A percentile compares a stretch with the other conserved stretches of the same genome.
Conservation (phyloP, 2,329 filamentous ascomycete species). For the Colletotrichum destructivum region DNA sequence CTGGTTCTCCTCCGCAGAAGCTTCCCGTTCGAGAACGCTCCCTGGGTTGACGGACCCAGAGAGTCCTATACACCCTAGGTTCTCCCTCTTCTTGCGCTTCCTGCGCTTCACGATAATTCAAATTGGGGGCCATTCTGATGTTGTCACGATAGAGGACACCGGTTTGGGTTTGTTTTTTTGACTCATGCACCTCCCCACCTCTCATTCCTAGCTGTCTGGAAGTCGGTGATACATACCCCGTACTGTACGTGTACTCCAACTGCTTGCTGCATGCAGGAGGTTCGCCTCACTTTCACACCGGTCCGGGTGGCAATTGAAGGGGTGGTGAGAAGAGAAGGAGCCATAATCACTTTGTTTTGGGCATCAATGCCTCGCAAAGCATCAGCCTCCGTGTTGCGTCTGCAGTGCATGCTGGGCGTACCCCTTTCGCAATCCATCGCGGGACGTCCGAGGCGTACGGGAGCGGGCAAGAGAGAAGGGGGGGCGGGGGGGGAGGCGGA, state of each 20-base stretch:
- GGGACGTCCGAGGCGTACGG: conserved; percentile 4
- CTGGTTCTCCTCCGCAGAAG: too few relatives aligned
- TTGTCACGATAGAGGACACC: too few relatives aligned
- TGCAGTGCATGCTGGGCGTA: neutral
- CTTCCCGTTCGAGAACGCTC: neutral
- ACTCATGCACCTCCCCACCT: conserved; percentile 13
- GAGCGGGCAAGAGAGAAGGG: neutral
- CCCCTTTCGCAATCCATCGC: conserved; percentile 1
- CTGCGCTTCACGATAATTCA: conserved; percentile 30
- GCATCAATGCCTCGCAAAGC: conserved; percentile 37
- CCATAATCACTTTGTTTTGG: conserved; percentile 18
- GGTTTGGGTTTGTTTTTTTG: neutral
- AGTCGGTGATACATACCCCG: conserved; percentile 20
- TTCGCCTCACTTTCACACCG: conserved; percentile 36
- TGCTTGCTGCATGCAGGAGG: conserved; percentile 27
- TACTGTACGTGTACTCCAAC: conserved; percentile 3
- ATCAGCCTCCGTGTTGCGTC: conserved; percentile 7
- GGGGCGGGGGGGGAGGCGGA: conserved; percentile 14
- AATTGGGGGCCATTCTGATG: neutral
- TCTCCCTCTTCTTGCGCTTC: conserved; percentile 18
- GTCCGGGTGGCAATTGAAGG: conserved; percentile 12
- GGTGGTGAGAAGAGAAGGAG: neutral
- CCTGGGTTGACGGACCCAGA: neutral
- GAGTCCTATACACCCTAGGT: neutral
- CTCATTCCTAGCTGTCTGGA: neutral